A percentile compares a stretch with the other conserved stretches of the same genome.
Evolutionary conservation across 2,329 filamentous ascomycete species (phyloP).

Genomic region (Arthroderma uncinatum): DNA sequence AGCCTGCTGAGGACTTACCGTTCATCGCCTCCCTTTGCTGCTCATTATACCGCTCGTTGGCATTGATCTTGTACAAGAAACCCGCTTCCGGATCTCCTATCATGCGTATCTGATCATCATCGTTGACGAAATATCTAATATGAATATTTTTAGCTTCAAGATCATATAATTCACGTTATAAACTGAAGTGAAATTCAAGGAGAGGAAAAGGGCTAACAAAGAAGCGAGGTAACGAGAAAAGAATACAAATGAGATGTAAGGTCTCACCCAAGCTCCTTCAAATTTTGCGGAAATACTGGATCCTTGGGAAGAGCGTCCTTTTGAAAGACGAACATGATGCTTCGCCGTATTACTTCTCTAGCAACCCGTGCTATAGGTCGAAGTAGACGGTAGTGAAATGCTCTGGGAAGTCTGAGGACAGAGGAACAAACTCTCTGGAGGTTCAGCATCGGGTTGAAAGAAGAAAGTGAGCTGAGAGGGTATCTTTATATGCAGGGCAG

Average conservation of each 20-base stretch:
- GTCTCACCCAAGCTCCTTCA: conserved; percentile 60
- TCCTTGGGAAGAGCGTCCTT: conserved; percentile 61
- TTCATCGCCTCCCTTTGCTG: conserved; percentile 65
- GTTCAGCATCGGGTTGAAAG: conserved; percentile 6
- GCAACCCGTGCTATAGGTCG: conserved; percentile 3
- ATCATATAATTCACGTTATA: neutral
- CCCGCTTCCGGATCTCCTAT: conserved; percentile 55
- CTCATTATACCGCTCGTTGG: conserved; percentile 66
- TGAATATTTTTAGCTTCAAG: neutral
- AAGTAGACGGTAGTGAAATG: conserved; percentile 6
- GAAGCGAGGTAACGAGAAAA: neutral
- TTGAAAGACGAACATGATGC: conserved; percentile 63
- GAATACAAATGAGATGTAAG: neutral
- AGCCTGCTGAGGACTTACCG: conserved; percentile 36
- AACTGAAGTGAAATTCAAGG: neutral
- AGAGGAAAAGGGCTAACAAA: neutral
- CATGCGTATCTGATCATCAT: conserved; percentile 61
- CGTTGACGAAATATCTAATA: conserved; percentile 65
- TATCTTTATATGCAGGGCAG: neutral
- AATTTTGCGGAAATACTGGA: conserved; percentile 51
- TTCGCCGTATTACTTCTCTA: neutral
- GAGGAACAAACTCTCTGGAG: conserved; percentile 1
- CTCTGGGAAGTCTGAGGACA: neutral
- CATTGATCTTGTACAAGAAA: conserved; percentile 64
- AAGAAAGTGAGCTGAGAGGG: neutral